phyloP scores from a whole-genome alignment of 108 stramenopile species.

The Skeletonema menzelii region DNA sequence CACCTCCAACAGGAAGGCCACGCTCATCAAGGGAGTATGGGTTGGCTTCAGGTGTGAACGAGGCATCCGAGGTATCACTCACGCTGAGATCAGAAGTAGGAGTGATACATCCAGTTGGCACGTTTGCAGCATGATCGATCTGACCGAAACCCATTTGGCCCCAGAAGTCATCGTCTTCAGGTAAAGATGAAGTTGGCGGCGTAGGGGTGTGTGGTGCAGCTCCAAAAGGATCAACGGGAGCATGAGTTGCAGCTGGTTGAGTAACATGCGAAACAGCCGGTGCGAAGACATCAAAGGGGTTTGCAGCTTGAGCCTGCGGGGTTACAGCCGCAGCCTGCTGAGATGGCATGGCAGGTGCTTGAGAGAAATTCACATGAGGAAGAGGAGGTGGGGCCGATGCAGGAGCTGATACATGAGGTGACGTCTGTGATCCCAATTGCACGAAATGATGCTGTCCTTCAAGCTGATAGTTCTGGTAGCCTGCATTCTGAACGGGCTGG shows the following conservation, averaged over 20 bases:
- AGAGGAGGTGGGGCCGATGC: not conserved
- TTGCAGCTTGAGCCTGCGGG: not conserved
- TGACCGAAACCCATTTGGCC: slow-evolving; percentile 30
- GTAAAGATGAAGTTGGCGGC: not conserved
- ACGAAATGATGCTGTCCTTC: not conserved
- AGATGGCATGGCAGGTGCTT: not conserved
- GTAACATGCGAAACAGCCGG: not conserved
- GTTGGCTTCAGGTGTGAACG: not conserved
- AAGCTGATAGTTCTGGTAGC: not conserved
- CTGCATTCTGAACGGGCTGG: not conserved
- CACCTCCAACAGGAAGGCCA: slow-evolving; percentile 25
- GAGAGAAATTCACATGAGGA: not conserved
- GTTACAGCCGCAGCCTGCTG: not conserved
- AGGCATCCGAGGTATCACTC: not conserved
- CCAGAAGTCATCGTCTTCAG: slow-evolving; percentile 27
- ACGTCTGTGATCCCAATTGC: not conserved
- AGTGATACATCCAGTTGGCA: not conserved
- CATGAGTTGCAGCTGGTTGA: not conserved
- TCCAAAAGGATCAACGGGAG: slow-evolving; percentile 5
- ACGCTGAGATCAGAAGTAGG: not conserved
- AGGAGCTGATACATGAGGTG: slow-evolving; percentile 11
- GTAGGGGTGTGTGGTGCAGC: not conserved
- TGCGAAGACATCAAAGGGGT: slow-evolving; percentile 31
- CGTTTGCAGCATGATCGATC: not conserved
- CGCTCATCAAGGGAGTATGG: slow-evolving; percentile 21